These are phyloP conservation scores for Mucor velutinosus DNA, from an alignment of 371 early-diverging fungal species.

Conservation along the genomic window DNA sequence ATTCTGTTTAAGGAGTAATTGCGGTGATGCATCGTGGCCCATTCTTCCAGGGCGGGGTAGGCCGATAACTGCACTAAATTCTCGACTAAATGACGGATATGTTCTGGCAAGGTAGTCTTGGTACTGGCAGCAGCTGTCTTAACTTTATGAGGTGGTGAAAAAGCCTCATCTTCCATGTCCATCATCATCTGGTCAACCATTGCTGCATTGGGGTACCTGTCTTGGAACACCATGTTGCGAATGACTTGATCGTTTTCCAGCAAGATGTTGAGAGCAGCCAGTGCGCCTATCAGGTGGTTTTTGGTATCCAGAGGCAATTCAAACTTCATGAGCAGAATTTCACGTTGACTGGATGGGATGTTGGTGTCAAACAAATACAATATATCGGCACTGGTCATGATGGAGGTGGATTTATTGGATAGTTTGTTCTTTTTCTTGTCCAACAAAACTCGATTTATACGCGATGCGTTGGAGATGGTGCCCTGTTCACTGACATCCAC, in stretches of 20 bases:
- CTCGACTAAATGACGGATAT: conserved; percentile 25
- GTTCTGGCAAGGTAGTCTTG: conserved; percentile 14
- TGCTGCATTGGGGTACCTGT: background rate
- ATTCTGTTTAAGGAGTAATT: conserved; percentile 21
- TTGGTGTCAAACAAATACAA: conserved; percentile 13
- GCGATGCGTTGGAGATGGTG: conserved; percentile 28
- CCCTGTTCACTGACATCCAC: conserved; percentile 31
- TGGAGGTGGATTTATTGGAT: background rate
- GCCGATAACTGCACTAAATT: conserved; percentile 28
- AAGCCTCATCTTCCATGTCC: conserved; percentile 4
- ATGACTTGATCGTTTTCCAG: conserved; percentile 41
- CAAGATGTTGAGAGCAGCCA: conserved; percentile 44
- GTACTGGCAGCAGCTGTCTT: background rate
- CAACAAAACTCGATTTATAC: conserved; percentile 18
- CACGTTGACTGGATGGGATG: conserved; percentile 13
- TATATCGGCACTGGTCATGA: conserved; percentile 7
- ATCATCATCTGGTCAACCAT: conserved; percentile 11
- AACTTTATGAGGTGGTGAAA: background rate
- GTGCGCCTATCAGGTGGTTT: conserved; percentile 32
- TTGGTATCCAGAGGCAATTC: conserved; percentile 24
- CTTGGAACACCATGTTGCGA: conserved; percentile 20
- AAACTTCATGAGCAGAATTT: conserved; percentile 22
- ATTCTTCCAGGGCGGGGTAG: conserved; percentile 35
- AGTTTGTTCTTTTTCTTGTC: conserved; percentile 7
- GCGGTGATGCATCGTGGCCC: conserved; percentile 21